These are phyloP conservation scores for Chenopodium suecicum DNA, from an alignment of 148 eudicot genomes.

Conservation along the genomic window DNA sequence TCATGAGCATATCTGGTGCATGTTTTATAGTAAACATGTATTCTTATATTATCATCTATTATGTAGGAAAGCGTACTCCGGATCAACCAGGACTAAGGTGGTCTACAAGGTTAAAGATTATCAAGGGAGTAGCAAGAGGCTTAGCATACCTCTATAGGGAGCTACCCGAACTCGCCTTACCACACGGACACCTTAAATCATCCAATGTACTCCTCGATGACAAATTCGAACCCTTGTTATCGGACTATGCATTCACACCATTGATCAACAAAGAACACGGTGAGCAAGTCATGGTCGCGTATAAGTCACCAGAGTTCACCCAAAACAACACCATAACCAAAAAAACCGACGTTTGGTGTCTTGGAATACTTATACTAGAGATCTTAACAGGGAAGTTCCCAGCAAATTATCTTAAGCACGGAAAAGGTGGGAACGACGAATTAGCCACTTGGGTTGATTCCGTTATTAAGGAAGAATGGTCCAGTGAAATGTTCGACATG, in stretches of 20 bases:
- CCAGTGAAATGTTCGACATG: constrained; percentile 68
- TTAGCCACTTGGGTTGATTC: constrained; percentile 75
- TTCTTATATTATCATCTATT: neutral
- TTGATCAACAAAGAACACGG: constrained; percentile 70
- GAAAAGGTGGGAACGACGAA: constrained; percentile 56
- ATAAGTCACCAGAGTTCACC: constrained; percentile 78
- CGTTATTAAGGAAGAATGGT: constrained; percentile 74
- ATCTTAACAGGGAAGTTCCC: constrained; percentile 77
- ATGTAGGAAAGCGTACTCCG: constrained; percentile 51
- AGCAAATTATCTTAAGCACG: constrained; percentile 62
- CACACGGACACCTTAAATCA: constrained; percentile 91
- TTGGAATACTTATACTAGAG: constrained; percentile 80
- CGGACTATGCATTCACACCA: constrained; percentile 65
- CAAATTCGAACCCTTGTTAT: constrained; percentile 55
- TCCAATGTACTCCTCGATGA: constrained; percentile 73
- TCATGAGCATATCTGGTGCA: neutral
- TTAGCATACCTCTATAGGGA: constrained; percentile 66
- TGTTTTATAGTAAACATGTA: neutral
- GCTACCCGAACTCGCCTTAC: constrained; percentile 46
- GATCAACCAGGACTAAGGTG: constrained; percentile 55
- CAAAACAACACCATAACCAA: constrained; percentile 37
- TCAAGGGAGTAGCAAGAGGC: constrained; percentile 86
- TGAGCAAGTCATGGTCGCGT: constrained; percentile 75
- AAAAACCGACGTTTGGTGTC: constrained; percentile 85
- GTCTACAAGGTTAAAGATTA: constrained; percentile 68